phyloP scores from a whole-genome alignment of 345 rosid genomes.

The Ricinus communis region DNA sequence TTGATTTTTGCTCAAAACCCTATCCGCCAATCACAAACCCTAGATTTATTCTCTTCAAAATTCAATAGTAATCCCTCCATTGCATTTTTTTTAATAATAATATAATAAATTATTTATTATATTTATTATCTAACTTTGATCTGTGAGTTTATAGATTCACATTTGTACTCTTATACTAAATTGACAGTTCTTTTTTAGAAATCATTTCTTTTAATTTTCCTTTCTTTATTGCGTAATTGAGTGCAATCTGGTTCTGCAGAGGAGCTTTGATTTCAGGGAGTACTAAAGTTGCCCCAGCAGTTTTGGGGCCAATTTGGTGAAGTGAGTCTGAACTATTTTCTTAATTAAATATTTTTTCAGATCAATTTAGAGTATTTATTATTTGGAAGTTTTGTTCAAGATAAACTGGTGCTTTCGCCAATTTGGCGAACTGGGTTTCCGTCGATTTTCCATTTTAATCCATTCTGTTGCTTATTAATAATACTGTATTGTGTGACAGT shows the following conservation, averaged over 20 bases:
- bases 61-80: not conserved
- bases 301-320: conserved; percentile 20
- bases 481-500: not conserved
- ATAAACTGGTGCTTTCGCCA: not conserved
- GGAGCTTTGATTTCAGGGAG: conserved; percentile 7
- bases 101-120: not conserved
- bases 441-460: not conserved
- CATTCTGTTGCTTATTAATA: not conserved
- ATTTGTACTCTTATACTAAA: not conserved
- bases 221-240: not conserved
- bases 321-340: conserved; percentile 12
- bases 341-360: not conserved
- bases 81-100: not conserved
- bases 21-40: conserved; percentile 26
- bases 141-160: conserved; percentile 5
- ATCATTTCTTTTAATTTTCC: too few relatives aligned
- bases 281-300: conserved; percentile 9
- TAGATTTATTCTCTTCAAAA: conserved; percentile 21
- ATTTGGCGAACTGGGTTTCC: conserved; percentile 16
- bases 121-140: not conserved
- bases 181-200: not conserved
- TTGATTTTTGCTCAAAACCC: conserved; percentile 11
- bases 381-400: not conserved
- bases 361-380: not conserved
- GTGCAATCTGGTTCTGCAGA: conserved; percentile 5